Base-by-base conservation (phyloP, 805 yeast genomes). In the Ogataea naganishii region DNA sequence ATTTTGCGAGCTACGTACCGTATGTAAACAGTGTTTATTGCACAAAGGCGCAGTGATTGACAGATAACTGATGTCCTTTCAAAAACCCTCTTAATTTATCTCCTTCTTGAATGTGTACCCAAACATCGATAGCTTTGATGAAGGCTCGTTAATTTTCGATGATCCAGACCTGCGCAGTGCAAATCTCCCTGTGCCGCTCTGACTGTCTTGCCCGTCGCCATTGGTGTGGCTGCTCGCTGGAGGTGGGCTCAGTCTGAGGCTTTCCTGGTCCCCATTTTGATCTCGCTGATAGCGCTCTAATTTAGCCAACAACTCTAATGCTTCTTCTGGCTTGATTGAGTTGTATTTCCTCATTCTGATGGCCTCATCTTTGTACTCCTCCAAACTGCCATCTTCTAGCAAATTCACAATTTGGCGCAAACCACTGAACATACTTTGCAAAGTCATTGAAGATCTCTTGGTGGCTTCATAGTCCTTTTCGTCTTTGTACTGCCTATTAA, bases 401-500 rank as follows among this genome's bases (percentile, higher is more conserved):
- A 89, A 57, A 37, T 79, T 78, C 18, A 89, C 74, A 33, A 80
- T 71, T 57, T 89, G 96, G 39, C 86, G 69, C 33, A 88, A 66
- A 44, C 82, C 92, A 6, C 75, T 65, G 41, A 85, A 80, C 27
- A 89, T 80, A 7, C 85, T 74, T 35, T 76, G 75, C 25, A 83
- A 57, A 1, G 83, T 74, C 24, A 66, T 70, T 14, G 40, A 43
- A 4, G 49, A 35, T 10, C 31, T 38, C 10, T 37, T 40, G 5
- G 41, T 26, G 18, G 38, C 48, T 17, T 26, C 26, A 11, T 33
- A 31, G 16, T 31, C 20, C 18, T 39, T 28, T 40, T 34, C 40
- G 30, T 32, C 43, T 37, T 28, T 41, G 33, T 31, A 26, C 17
- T 34, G 32, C n/a, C 20, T 23, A 37, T 38, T 33, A 31, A 71